Percentiles rank a stretch among this genome's conserved stretches.
Conservation (phyloP, 768 basidiomycete species). For the Multifurca ochricompacta region DNA sequence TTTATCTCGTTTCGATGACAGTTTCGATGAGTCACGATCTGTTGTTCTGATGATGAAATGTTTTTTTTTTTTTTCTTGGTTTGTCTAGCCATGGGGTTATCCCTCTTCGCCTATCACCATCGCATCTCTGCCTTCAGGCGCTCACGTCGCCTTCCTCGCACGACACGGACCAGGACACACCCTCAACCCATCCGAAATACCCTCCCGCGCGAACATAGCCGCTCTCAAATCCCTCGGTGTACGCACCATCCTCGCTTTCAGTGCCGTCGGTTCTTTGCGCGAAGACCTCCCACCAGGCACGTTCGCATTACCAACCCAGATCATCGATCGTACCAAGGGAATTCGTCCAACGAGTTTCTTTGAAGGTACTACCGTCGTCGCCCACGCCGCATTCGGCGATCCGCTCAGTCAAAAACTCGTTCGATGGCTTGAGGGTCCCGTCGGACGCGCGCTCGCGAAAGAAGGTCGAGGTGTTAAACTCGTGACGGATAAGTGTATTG, state of each 20-base stretch:
- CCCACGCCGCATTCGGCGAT: constrained; percentile 91
- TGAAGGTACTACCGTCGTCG: constrained; percentile 71
- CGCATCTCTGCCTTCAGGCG: constrained; percentile 74
- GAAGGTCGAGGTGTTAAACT: constrained; percentile 57
- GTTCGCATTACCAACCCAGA: constrained; percentile 81
- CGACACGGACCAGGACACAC: constrained; percentile 82
- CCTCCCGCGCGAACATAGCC: constrained; percentile 87
- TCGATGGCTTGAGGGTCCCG: constrained; percentile 55
- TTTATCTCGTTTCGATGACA: background rate
- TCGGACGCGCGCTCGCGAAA: constrained; percentile 52
- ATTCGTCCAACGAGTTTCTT: constrained; percentile 87
- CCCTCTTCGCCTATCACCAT: constrained; percentile 93
- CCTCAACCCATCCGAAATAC: constrained; percentile 73
- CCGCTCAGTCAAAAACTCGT: constrained; percentile 68
- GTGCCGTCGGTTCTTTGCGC: constrained; percentile 88
- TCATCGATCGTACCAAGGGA: constrained; percentile 96
- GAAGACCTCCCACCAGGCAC: constrained; percentile 91
- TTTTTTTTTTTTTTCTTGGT: background rate
- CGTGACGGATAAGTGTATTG: constrained; percentile 76
- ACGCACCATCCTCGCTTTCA: constrained; percentile 85
- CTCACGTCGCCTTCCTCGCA: constrained; percentile 80
- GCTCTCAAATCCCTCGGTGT: constrained; percentile 91
- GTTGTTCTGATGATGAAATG: background rate
- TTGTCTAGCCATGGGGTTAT: constrained; percentile 78
- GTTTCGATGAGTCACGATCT: background rate